Percentiles rank a stretch among this genome's conserved stretches.
Conservation (phyloP, 371 early-diverging fungal genomes). For the Coemansia linderi region DNA sequence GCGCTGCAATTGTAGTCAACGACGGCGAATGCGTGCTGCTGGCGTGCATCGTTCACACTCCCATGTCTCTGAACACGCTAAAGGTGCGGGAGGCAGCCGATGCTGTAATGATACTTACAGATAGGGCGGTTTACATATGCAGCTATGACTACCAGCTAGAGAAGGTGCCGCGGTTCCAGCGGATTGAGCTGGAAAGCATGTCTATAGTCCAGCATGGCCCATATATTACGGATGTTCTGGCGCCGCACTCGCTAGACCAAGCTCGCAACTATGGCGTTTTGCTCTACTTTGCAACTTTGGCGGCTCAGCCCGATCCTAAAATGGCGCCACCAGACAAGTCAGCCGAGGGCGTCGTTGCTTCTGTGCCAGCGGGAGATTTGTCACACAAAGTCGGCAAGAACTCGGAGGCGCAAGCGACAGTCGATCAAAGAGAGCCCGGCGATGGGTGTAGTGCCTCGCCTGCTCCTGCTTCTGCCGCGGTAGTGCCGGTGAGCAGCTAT, state of each 20-base stretch:
- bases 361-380: neutral
- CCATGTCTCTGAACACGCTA: conserved; percentile 25
- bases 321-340: neutral
- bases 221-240: conserved; percentile 38
- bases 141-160: conserved; percentile 72
- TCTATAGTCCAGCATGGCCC: conserved; percentile 62
- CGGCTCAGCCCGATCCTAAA: conserved; percentile 11
- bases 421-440: neutral
- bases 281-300: conserved; percentile 23
- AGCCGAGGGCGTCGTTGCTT: neutral
- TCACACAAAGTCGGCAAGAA: neutral
- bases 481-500: conserved; percentile 5
- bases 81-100: conserved; percentile 52
- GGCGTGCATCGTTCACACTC: conserved; percentile 42
- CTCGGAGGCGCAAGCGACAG: neutral
- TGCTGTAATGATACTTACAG: conserved; percentile 70
- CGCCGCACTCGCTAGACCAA: conserved; percentile 44
- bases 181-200: conserved; percentile 64
- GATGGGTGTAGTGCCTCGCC: neutral
- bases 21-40: conserved; percentile 38
- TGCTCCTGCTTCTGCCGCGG: neutral
- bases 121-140: conserved; percentile 71
- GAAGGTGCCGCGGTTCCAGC: conserved; percentile 69
- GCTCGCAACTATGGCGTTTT: conserved; percentile 36
- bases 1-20: conserved; percentile 28